Evolutionary conservation across 805 yeast species (phyloP).

Genomic region (Kuraishia hungarica): DNA sequence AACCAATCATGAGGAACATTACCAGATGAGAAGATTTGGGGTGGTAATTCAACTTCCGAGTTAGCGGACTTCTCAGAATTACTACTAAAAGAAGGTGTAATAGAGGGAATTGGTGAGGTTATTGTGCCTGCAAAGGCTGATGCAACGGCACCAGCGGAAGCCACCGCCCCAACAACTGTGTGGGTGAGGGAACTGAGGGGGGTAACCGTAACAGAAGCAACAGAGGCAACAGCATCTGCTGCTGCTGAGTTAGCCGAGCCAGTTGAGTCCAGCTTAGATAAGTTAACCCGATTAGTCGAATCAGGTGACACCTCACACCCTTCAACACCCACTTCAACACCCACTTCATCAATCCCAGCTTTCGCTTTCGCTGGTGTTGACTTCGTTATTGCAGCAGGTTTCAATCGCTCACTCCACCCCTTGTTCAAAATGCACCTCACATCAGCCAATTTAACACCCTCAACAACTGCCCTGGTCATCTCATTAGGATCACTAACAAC

Average conservation of each 20-base stretch:
- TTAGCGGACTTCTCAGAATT: constrained; percentile 13
- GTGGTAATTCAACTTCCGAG: constrained; percentile 46
- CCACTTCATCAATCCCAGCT: too few species aligned
- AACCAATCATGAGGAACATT: constrained; percentile 91
- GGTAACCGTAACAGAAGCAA: too few species aligned
- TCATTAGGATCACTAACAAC: constrained; percentile 78
- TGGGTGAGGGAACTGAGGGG: too few species aligned
- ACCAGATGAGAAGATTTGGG: constrained; percentile 61
- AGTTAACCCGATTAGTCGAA: neutral
- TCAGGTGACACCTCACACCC: neutral
- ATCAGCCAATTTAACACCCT: constrained; percentile 72
- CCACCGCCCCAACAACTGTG: neutral
- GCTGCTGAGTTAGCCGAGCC: neutral
- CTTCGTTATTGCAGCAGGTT: too few species aligned
- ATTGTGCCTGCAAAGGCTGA: neutral
- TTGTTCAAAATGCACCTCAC: constrained; percentile 83
- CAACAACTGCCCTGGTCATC: constrained; percentile 68
- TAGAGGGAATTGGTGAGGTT: neutral
- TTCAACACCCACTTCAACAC: too few species aligned
- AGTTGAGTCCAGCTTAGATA: too few species aligned
- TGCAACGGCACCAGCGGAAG: neutral
- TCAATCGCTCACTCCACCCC: constrained; percentile 86
- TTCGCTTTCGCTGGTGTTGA: too few species aligned
- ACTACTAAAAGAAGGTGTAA: neutral
- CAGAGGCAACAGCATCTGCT: neutral